These are phyloP conservation scores for Galeopsis tetrahit DNA, from an alignment of 257 asterid species.

Conservation along the genomic window DNA sequence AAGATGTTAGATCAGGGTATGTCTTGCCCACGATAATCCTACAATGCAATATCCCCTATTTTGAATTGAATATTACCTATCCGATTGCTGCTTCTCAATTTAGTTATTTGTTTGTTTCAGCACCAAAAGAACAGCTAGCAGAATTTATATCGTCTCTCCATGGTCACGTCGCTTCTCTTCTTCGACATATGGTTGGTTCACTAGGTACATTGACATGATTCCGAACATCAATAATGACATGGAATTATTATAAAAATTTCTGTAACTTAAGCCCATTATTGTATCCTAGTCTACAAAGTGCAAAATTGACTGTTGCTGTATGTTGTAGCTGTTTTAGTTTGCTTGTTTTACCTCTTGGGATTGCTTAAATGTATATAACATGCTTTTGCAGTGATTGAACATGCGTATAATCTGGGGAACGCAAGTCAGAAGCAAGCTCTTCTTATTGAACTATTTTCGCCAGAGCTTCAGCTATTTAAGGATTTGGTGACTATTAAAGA, in stretches of 20 bases:
- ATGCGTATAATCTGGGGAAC: conserved; percentile 80
- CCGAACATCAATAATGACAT: conserved; percentile 8
- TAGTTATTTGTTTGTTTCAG: conserved; percentile 41
- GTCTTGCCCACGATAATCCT: conserved; percentile 15
- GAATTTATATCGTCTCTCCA: conserved; percentile 79
- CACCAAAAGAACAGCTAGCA: conserved; percentile 78
- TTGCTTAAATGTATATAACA: conserved; percentile 16
- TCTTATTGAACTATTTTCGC: conserved; percentile 82
- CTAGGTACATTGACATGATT: conserved; percentile 60
- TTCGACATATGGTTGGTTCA: conserved; percentile 92
- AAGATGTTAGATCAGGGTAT: conserved; percentile 87
- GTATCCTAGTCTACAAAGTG: conserved; percentile 12
- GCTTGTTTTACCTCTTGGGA: conserved; percentile 7
- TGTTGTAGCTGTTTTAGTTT: conserved; percentile 6
- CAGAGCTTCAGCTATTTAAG: conserved; percentile 85
- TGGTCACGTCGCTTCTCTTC: conserved; percentile 82
- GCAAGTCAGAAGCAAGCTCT: conserved; percentile 90
- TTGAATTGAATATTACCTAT: conserved; percentile 3
- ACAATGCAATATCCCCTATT: neutral
- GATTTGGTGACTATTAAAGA: conserved; percentile 75
- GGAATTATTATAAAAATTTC: conserved; percentile 5
- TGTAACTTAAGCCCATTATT: neutral
- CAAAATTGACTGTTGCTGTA: neutral
- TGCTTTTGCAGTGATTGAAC: conserved; percentile 73
- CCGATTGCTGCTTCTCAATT: conserved; percentile 13